phyloP scores from a whole-genome alignment of 495 filamentous ascomycete genomes.

The Extremus antarcticus region DNA sequence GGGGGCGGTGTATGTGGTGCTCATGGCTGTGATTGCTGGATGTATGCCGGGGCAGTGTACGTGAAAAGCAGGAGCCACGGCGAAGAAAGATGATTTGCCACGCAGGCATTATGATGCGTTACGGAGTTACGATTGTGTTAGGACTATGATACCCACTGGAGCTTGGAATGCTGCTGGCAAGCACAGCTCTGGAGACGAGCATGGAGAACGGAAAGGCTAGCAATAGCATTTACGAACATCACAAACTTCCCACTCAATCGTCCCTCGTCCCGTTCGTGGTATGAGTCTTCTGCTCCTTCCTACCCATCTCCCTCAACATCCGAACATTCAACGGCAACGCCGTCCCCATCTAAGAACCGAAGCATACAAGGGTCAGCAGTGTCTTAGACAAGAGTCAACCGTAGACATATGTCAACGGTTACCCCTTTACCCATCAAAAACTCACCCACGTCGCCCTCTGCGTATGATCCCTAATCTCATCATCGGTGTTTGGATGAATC shows the following conservation, averaged over 20 bases:
- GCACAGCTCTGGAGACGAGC: neutral
- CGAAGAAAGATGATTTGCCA: neutral
- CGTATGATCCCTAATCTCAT: constrained; percentile 58
- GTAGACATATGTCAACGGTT: no score
- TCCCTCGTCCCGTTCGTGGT: no score
- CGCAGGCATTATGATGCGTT: no score
- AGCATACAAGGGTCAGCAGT: no score
- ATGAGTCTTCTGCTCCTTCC: neutral
- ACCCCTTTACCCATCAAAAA: no score
- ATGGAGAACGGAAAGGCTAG: neutral
- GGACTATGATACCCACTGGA: neutral
- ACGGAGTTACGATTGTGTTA: neutral
- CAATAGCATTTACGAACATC: neutral
- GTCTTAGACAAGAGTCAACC: no score
- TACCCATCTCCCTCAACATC: constrained; percentile 38
- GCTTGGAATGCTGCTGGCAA: neutral
- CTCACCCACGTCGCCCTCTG: constrained; percentile 72
- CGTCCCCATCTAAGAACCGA: no score
- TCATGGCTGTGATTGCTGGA: constrained; percentile 12
- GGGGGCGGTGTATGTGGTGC: constrained; percentile 15
- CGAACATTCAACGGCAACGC: constrained; percentile 55
- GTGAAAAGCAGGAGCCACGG: neutral
- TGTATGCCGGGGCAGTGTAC: constrained; percentile 9
- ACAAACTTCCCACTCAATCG: neutral
- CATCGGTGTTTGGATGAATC: constrained; percentile 69